These are phyloP conservation scores for Omphalotus guepiniiformis DNA, from an alignment of 768 basidiomycete species.

Conservation along the genomic window DNA sequence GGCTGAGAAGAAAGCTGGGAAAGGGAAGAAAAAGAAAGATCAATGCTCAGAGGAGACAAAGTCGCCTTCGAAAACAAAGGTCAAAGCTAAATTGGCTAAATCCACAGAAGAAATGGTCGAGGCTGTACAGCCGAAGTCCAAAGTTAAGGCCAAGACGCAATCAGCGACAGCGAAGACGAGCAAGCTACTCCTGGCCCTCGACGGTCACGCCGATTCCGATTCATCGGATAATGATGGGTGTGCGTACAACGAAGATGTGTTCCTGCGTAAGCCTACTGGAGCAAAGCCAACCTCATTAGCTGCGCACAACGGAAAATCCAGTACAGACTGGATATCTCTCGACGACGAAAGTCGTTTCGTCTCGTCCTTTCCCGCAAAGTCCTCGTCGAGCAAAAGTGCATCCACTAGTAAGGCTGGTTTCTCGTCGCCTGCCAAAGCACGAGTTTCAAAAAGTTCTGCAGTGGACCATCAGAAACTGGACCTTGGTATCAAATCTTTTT, in stretches of 20 bases:
- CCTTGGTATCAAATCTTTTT: neutral
- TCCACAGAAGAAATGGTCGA: neutral
- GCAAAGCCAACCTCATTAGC: too few relatives aligned
- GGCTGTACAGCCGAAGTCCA: neutral
- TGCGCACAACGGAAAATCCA: neutral
- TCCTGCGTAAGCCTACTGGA: neutral
- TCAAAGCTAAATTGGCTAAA: neutral
- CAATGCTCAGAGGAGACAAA: neutral
- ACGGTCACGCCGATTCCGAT: neutral
- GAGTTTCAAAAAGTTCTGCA: neutral
- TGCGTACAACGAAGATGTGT: neutral
- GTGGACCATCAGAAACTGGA: neutral
- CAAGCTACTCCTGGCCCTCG: neutral
- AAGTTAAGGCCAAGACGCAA: neutral
- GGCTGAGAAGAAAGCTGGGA: slow-evolving; percentile 20
- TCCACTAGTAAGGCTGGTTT: neutral
- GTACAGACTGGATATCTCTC: neutral
- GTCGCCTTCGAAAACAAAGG: neutral
- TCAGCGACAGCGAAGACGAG: neutral
- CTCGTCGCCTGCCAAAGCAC: neutral
- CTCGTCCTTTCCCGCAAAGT: neutral
- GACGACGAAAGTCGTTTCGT: neutral
- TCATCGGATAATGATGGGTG: slow-evolving; percentile 1
- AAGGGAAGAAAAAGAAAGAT: slow-evolving; percentile 9
- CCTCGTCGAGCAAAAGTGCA: neutral